Evolutionary conservation across 331 rosid genomes (phyloP).

Genomic region (Rhamnella rubrinervis): DNA sequence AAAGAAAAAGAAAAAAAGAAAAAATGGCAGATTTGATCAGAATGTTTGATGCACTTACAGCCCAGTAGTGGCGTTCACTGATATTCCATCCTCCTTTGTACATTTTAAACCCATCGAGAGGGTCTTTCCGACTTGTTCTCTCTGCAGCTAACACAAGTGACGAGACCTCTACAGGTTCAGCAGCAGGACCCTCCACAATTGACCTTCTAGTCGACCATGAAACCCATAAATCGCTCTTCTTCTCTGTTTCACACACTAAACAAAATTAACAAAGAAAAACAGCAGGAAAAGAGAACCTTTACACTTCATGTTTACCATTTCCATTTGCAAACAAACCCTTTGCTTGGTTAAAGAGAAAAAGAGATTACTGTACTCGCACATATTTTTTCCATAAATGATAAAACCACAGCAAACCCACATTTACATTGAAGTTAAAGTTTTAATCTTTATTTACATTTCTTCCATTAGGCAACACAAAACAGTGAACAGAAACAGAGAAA

Average conservation of each 20-base stretch:
- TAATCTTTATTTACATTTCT: background rate
- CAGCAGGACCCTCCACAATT: slow-evolving; percentile 39
- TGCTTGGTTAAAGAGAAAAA: slow-evolving; percentile 4
- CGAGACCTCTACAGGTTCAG: slow-evolving; percentile 51
- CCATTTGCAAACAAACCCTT: background rate
- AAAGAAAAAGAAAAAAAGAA: background rate
- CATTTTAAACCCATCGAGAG: slow-evolving; percentile 59
- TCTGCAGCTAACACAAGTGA: slow-evolving; percentile 64
- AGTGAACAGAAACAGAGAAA: background rate
- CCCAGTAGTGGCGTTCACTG: slow-evolving; percentile 85
- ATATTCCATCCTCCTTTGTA: slow-evolving; percentile 85
- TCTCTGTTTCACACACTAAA: slow-evolving; percentile 46
- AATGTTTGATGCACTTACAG: slow-evolving; percentile 45
- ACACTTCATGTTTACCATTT: background rate
- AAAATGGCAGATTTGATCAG: background rate
- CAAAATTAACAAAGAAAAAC: background rate
- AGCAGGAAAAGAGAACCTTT: background rate
- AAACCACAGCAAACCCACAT: too few species aligned
- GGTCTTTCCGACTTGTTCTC: slow-evolving; percentile 80
- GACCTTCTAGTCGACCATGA: slow-evolving; percentile 31
- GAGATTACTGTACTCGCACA: background rate
- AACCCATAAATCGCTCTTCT: slow-evolving; percentile 24
- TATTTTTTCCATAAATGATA: too few species aligned
- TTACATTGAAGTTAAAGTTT: too few species aligned
- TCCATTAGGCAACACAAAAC: slow-evolving; percentile 13